Conservation (phyloP, 768 basidiomycete species). For the Russula emetica region DNA sequence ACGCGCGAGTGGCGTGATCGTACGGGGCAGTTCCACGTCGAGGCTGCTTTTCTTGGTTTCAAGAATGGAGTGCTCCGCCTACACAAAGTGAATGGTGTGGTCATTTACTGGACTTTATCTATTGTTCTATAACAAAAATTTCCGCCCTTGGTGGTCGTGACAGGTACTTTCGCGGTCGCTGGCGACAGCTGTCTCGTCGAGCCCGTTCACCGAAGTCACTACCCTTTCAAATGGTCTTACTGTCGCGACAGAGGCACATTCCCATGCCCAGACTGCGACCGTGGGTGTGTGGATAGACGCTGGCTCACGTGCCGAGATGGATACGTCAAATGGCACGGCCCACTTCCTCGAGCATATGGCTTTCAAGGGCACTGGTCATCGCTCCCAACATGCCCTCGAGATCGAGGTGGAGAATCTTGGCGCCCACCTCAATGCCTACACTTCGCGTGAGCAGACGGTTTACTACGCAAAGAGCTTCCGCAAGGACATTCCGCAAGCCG, state of each 20-base stretch:
- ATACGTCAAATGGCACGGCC: constrained; percentile 91
- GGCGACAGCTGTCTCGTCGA: constrained; percentile 61
- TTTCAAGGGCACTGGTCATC: constrained; percentile 90
- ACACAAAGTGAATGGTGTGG: too few species aligned
- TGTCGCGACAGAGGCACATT: constrained; percentile 86
- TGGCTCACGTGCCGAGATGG: constrained; percentile 93
- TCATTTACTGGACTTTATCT: background rate
- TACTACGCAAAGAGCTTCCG: constrained; percentile 99
- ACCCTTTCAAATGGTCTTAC: constrained; percentile 94
- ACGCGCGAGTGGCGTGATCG: constrained; percentile 93
- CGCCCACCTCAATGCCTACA: constrained; percentile 96
- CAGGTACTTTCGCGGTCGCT: constrained; percentile 62
- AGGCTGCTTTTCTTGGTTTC: too few species aligned
- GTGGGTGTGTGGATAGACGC: constrained; percentile 99
- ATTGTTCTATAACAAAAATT: background rate
- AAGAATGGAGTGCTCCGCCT: too few species aligned
- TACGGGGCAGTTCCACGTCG: constrained; percentile 93
- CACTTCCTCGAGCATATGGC: constrained; percentile 99
- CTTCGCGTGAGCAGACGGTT: constrained; percentile 97
- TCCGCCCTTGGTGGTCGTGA: background rate
- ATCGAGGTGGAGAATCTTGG: constrained; percentile 98
- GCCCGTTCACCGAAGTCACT: constrained; percentile 84
- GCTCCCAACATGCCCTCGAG: constrained; percentile 86
- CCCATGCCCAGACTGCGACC: constrained; percentile 94
- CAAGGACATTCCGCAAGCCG: constrained; percentile 84